A percentile compares a stretch with the other conserved stretches of the same genome.
Evolutionary conservation across 192 early-diverging fungal species (phyloP).

Genomic region (Gamsiella multidivaricata): DNA sequence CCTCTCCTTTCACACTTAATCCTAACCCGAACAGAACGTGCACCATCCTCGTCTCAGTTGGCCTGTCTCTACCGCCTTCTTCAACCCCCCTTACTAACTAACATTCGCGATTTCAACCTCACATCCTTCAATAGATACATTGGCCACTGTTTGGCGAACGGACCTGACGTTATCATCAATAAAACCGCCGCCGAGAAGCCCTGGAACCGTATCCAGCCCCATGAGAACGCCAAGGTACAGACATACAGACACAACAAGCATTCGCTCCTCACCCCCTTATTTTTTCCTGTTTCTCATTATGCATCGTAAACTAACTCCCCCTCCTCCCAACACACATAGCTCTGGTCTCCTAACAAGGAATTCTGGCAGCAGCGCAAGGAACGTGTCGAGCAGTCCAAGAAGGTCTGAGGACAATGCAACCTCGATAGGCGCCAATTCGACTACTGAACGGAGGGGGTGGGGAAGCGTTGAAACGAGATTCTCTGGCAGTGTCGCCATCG

Average conservation of each 20-base stretch:
- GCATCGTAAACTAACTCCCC: too few species aligned
- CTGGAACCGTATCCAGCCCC: slow-evolving; percentile 55
- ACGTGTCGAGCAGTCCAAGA: slow-evolving; percentile 25
- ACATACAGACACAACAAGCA: not conserved
- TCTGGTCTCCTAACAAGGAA: slow-evolving; percentile 53
- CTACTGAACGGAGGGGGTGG: too few species aligned
- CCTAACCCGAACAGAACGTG: too few species aligned
- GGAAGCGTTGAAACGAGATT: too few species aligned
- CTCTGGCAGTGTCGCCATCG: too few species aligned
- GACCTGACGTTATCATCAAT: slow-evolving; percentile 54
- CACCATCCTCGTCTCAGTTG: too few species aligned
- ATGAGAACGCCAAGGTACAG: slow-evolving; percentile 55
- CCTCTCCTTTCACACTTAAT: too few species aligned
- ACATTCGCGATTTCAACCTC: not conserved
- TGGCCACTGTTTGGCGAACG: slow-evolving; percentile 48
- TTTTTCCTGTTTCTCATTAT: slow-evolving; percentile 1
- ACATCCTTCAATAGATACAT: slow-evolving; percentile 27
- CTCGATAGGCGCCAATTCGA: too few species aligned
- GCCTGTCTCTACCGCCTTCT: too few species aligned
- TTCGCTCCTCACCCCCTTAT: slow-evolving; percentile 1
- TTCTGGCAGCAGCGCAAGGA: slow-evolving; percentile 50
- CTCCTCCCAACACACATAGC: slow-evolving; percentile 13
- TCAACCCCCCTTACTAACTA: too few species aligned
- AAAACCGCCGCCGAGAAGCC: slow-evolving; percentile 48
- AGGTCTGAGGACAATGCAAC: slow-evolving; percentile 5